Conservation (phyloP, 1,284 basidiomycete species). For the Thelephora terrestris region DNA sequence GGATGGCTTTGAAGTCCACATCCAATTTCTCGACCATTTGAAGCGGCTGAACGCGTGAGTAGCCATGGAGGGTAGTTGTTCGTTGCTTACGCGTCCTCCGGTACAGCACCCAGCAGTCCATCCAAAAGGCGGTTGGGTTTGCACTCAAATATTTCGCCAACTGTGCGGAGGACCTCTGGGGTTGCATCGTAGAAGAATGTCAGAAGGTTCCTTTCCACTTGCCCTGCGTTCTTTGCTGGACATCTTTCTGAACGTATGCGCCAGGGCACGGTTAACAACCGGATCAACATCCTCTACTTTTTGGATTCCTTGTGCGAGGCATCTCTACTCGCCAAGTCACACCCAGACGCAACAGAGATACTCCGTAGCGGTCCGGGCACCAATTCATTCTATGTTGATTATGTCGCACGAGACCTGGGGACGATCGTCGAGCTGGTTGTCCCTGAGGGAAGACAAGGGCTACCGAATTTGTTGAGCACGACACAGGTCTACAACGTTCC, state of each 20-base stretch:
- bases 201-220: constrained; percentile 51
- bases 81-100: constrained; percentile 20
- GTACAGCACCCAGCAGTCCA: constrained; percentile 74
- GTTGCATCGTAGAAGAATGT: constrained; percentile 86
- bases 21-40: constrained; percentile 72
- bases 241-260: neutral
- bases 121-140: constrained; percentile 81
- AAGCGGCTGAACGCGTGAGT: constrained; percentile 73
- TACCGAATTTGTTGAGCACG: constrained; percentile 78
- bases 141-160: constrained; percentile 76
- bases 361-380: constrained; percentile 21
- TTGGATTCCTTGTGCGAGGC: constrained; percentile 82
- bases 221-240: neutral
- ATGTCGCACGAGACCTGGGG: constrained; percentile 62
- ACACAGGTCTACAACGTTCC: constrained; percentile 46
- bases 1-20: constrained; percentile 87
- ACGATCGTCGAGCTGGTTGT: constrained; percentile 78
- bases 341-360: constrained; percentile 27
- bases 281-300: constrained; percentile 90
- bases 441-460: constrained; percentile 70
- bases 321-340: constrained; percentile 55
- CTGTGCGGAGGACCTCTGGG: constrained; percentile 90
- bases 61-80: constrained; percentile 10
- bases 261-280: constrained; percentile 79
- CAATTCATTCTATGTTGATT: constrained; percentile 59